Conservation (phyloP, 129 eudicot species). For the Flaveria sonorensis region DNA sequence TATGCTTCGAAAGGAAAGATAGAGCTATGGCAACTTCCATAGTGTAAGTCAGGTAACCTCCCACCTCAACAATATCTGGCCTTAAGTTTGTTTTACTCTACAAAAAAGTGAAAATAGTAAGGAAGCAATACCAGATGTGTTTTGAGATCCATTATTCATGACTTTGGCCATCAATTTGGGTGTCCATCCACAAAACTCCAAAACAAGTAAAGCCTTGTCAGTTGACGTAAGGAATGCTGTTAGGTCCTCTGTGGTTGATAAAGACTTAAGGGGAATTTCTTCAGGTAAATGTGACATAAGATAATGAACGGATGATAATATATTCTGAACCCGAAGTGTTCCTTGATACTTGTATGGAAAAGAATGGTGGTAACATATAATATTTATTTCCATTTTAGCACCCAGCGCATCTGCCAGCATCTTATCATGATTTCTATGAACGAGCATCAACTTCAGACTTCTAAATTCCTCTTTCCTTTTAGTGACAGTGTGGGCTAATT, state of each 20-base stretch:
- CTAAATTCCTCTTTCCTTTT: conserved; percentile 51
- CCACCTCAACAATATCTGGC: conserved; percentile 11
- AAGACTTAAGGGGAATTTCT: conserved; percentile 60
- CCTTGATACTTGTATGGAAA: conserved; percentile 72
- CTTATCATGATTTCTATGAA: conserved; percentile 57
- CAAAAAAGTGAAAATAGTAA: conserved; percentile 12
- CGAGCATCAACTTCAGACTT: conserved; percentile 66
- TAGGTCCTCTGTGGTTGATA: conserved; percentile 55
- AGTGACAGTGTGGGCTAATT: conserved; percentile 49
- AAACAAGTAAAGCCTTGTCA: conserved; percentile 76
- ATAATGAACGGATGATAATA: conserved; percentile 68
- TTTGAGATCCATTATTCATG: conserved; percentile 44
- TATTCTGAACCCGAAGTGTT: conserved; percentile 62
- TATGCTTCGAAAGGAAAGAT: background rate
- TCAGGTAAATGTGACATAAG: conserved; percentile 63
- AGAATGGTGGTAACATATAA: conserved; percentile 64
- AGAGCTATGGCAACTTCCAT: background rate
- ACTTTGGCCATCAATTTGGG: conserved; percentile 52
- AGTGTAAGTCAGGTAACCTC: background rate
- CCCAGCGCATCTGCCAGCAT: conserved; percentile 77
- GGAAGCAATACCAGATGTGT: conserved; percentile 46
- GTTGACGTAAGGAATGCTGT: conserved; percentile 66
- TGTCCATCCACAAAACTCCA: conserved; percentile 95
- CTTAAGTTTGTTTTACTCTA: background rate
- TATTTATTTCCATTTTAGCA: conserved; percentile 67